phyloP scores from a whole-genome alignment of 805 yeast species.

The Nakazawaea ernobii region DNA sequence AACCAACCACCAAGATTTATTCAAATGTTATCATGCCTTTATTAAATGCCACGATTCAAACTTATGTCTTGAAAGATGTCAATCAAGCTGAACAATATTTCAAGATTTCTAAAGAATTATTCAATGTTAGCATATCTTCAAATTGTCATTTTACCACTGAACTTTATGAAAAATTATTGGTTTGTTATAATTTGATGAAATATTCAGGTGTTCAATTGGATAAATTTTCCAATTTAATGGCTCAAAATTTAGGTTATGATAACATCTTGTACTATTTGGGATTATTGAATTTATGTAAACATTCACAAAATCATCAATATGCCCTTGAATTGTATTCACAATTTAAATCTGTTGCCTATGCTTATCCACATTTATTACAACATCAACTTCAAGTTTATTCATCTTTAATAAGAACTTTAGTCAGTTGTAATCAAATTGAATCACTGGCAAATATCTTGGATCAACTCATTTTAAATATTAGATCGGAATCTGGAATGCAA shows the following conservation, averaged over 20 bases:
- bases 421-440: constrained; percentile 41
- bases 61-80: constrained; percentile 28
- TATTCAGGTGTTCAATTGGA: constrained; percentile 16
- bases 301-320: constrained; percentile 2
- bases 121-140: constrained; percentile 26
- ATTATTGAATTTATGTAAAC: constrained; percentile 7
- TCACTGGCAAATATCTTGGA: constrained; percentile 55
- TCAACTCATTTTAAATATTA: constrained; percentile 40
- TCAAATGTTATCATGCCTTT: constrained; percentile 44
- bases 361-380: constrained; percentile 6
- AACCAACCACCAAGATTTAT: constrained; percentile 54
- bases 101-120: constrained; percentile 45
- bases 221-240: constrained; percentile 23
- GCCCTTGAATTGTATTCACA: constrained; percentile 28
- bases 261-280: constrained; percentile 9
- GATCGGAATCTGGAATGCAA: constrained; percentile 19
- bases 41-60: constrained; percentile 41
- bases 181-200: constrained; percentile 17
- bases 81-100: constrained; percentile 40
- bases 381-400: constrained; percentile 47
- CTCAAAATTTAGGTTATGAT: constrained; percentile 18
- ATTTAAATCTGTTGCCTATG: constrained; percentile 21
- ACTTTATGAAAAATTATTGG: constrained; percentile 27
- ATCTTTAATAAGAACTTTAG: constrained; percentile 44
- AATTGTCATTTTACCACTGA: constrained; percentile 32